Conservation (phyloP, 495 filamentous ascomycete species). For the Podospora conica region DNA sequence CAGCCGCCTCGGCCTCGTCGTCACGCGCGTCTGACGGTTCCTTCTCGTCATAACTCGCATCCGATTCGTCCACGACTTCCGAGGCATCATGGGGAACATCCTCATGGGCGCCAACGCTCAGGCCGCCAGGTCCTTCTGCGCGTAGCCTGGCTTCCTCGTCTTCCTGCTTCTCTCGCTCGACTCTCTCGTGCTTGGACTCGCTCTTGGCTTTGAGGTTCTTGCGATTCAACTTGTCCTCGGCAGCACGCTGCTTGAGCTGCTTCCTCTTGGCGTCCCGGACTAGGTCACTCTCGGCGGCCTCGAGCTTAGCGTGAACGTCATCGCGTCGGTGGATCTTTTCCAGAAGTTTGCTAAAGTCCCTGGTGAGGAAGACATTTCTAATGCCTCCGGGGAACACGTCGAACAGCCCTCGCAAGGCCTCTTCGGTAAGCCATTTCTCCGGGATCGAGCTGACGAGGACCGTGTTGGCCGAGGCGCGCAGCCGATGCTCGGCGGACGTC, state of each 20-base stretch:
- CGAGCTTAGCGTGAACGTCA: conserved; percentile 63
- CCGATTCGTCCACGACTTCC: conserved; percentile 55
- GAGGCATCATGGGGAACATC: conserved; percentile 66
- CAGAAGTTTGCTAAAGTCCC: conserved; percentile 79
- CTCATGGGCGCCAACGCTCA: conserved; percentile 80
- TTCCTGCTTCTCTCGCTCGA: conserved; percentile 38
- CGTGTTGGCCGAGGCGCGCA: conserved; percentile 93
- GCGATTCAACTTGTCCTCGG: conserved; percentile 58
- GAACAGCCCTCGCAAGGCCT: conserved; percentile 77
- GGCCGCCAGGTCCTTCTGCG: conserved; percentile 58
- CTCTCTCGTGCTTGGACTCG: conserved; percentile 46
- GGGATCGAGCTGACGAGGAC: conserved; percentile 90
- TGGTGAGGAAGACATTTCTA: conserved; percentile 94
- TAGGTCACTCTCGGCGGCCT: conserved; percentile 77
- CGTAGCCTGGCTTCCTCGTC: conserved; percentile 55
- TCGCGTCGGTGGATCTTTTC: conserved; percentile 79
- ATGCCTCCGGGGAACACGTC: conserved; percentile 96
- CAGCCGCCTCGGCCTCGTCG: conserved; percentile 20
- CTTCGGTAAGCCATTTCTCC: conserved; percentile 74
- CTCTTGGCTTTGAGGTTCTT: conserved; percentile 40
- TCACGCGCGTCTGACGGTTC: conserved; percentile 27
- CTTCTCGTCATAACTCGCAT: conserved; percentile 12
- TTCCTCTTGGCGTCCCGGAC: conserved; percentile 72
- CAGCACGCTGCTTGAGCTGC: conserved; percentile 58
- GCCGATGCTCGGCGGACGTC: conserved; percentile 90